Percentiles rank a stretch among this genome's conserved stretches.
These are phyloP conservation scores for Ustilago nuda DNA, from an alignment of 1,284 basidiomycete genomes.

Conservation along the genomic window DNA sequence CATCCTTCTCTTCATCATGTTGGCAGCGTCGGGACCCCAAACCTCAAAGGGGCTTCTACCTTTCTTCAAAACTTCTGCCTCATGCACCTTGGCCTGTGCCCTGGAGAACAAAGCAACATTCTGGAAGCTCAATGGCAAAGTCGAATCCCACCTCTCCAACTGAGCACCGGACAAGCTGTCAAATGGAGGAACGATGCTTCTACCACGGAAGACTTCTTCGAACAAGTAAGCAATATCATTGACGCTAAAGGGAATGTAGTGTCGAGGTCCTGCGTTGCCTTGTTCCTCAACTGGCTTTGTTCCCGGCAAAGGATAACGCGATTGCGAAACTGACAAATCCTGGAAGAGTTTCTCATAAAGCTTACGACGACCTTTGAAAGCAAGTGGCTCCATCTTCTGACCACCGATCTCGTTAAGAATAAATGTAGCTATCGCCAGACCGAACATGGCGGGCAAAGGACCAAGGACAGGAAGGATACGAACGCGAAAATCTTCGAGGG, in stretches of 20 bases:
- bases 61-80: slow-evolving; percentile 57
- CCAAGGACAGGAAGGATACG: slow-evolving; percentile 88
- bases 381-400: slow-evolving; percentile 62
- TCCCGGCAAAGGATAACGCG: slow-evolving; percentile 35
- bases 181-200: slow-evolving; percentile 63
- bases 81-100: slow-evolving; percentile 60
- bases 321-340: slow-evolving; percentile 42
- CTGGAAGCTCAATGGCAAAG: slow-evolving; percentile 59
- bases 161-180: slow-evolving; percentile 50
- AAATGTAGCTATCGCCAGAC: slow-evolving; percentile 64
- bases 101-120: slow-evolving; percentile 64
- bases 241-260: slow-evolving; percentile 61
- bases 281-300: slow-evolving; percentile 1
- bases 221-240: slow-evolving; percentile 65
- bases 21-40: slow-evolving; percentile 59
- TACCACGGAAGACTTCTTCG: slow-evolving; percentile 63
- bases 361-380: slow-evolving; percentile 61
- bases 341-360: slow-evolving; percentile 61
- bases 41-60: slow-evolving; percentile 58
- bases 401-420: slow-evolving; percentile 66
- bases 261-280: slow-evolving; percentile 20
- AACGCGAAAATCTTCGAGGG: slow-evolving; percentile 93
- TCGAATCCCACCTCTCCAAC: slow-evolving; percentile 65
- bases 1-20: slow-evolving; percentile 58
- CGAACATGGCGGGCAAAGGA: slow-evolving; percentile 68